These are phyloP conservation scores for Saccharomyces hybrid DNA, from an alignment of 1,139 yeast genomes.

Conservation along the genomic window DNA sequence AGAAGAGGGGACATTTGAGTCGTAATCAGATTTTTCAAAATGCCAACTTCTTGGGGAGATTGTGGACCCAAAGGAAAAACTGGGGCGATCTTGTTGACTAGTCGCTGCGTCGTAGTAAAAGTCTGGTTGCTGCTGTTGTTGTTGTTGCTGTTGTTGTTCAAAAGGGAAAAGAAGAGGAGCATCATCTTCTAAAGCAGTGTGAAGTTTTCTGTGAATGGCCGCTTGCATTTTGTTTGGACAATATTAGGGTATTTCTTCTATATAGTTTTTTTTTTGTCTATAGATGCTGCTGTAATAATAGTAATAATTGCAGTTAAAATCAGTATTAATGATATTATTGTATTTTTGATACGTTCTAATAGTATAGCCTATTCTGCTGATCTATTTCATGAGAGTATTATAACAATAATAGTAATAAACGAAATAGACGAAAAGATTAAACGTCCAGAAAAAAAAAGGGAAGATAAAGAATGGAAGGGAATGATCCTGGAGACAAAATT, in stretches of 20 bases:
- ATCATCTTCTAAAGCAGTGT: background rate
- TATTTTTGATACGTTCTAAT: background rate
- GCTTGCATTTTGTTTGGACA: background rate
- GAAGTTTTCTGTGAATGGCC: background rate
- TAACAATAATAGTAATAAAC: background rate
- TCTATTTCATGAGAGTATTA: background rate
- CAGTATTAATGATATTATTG: background rate
- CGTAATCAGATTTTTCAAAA: conserved; percentile 2
- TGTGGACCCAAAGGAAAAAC: background rate
- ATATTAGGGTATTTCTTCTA: background rate
- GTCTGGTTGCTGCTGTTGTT: background rate
- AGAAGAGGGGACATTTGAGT: conserved; percentile 3
- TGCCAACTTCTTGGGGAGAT: background rate
- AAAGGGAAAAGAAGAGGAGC: background rate
- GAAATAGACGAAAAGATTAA: background rate
- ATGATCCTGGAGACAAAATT: background rate
- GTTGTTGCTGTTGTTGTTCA: background rate
- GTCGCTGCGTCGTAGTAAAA: background rate
- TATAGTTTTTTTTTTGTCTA: background rate
- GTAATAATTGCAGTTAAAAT: background rate
- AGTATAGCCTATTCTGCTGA: background rate
- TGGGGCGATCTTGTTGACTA: background rate
- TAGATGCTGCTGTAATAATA: background rate
- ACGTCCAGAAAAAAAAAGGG: background rate
- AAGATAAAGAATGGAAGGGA: background rate